These are phyloP conservation scores for Rosellinia necatrix DNA, from an alignment of 2,329 filamentous ascomycete species.

Conservation along the genomic window DNA sequence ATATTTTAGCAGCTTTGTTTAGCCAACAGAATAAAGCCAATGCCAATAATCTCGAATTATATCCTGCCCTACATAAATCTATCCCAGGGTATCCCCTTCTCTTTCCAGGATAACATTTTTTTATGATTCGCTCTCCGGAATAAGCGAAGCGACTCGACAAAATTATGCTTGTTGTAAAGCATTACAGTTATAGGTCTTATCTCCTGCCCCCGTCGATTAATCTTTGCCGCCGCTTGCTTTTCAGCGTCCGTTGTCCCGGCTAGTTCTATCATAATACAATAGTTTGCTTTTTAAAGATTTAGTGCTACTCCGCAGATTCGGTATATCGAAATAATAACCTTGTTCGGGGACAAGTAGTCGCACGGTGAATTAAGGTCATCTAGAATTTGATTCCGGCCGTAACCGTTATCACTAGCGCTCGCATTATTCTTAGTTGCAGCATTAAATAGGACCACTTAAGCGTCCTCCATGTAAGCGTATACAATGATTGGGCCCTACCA, in stretches of 20 bases:
- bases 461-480: not conserved
- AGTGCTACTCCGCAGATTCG: conserved; percentile 14
- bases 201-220: conserved; percentile 21
- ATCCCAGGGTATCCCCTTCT: conserved; percentile 14
- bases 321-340: conserved; percentile 22
- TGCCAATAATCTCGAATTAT: too few relatives aligned
- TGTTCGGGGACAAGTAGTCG: conserved; percentile 11
- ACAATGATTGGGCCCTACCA: too few relatives aligned
- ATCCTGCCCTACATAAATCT: too few relatives aligned
- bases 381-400: conserved; percentile 4
- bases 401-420: not conserved
- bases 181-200: conserved; percentile 16
- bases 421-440: conserved; percentile 7
- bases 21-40: too few relatives aligned
- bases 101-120: conserved; percentile 15
- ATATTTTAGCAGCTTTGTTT: too few relatives aligned
- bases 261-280: conserved; percentile 24
- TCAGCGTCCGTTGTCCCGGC: conserved; percentile 11
- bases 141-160: conserved; percentile 15
- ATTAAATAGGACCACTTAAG: not conserved
- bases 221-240: conserved; percentile 15
- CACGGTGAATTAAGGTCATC: conserved; percentile 6
- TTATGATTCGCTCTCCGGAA: conserved; percentile 14
- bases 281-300: conserved; percentile 24
- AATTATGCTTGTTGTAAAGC: conserved; percentile 22